Evolutionary conservation across 306 rosid species (phyloP).

Genomic region (Leucaena leucocephala): DNA sequence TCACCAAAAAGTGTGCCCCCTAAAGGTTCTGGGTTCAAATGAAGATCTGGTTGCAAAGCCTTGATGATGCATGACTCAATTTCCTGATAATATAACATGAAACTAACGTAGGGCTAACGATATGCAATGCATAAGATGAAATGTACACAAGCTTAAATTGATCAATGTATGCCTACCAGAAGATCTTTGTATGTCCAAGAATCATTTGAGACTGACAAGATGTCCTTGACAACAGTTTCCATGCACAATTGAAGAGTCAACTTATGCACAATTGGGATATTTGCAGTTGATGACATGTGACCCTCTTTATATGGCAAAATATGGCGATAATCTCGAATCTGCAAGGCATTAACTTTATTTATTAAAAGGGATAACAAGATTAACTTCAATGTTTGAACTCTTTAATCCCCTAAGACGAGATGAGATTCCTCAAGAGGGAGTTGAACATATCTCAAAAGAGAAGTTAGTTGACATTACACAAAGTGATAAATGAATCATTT

Average conservation of each 20-base stretch:
- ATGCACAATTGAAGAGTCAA: constrained; percentile 36
- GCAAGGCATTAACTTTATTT: constrained; percentile 21
- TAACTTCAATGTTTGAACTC: constrained; percentile 5
- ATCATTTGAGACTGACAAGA: constrained; percentile 36
- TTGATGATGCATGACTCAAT: constrained; percentile 46
- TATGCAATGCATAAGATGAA: constrained; percentile 19
- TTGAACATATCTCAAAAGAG: background rate
- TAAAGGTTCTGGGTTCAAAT: constrained; percentile 39
- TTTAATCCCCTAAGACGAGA: constrained; percentile 1
- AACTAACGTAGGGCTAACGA: background rate
- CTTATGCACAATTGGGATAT: constrained; percentile 38
- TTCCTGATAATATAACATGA: constrained; percentile 36
- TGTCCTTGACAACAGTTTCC: constrained; percentile 51
- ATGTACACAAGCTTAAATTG: background rate
- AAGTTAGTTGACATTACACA: background rate
- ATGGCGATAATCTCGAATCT: constrained; percentile 53
- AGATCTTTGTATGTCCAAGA: constrained; percentile 43
- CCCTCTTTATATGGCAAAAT: constrained; percentile 28
- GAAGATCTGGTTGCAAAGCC: constrained; percentile 52
- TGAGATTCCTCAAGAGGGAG: background rate
- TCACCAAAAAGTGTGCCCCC: constrained; percentile 9
- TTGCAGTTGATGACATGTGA: constrained; percentile 8
- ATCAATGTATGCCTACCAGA: constrained; percentile 39
- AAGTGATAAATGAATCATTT: background rate
- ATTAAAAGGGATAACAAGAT: constrained; percentile 5